Conservation (phyloP, 192 early-diverging fungal species). For the Podila verticillata region DNA sequence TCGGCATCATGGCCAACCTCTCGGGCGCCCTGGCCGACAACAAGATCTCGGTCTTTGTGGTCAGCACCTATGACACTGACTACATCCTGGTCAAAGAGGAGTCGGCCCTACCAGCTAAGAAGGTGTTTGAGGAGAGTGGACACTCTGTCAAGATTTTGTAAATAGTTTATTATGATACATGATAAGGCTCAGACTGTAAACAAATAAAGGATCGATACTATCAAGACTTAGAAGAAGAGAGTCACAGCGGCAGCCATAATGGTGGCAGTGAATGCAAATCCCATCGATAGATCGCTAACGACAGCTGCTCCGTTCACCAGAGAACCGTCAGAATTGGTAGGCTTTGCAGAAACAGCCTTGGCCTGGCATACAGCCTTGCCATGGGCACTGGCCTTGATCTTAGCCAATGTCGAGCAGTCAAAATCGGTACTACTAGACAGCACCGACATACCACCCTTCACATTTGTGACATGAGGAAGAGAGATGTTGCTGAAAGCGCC, state of each 20-base stretch:
- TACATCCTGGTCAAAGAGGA: slow-evolving; percentile 74
- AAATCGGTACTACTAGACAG: slow-evolving; percentile 65
- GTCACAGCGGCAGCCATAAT: background rate
- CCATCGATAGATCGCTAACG: slow-evolving; percentile 13
- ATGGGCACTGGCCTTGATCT: slow-evolving; percentile 33
- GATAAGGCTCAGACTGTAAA: slow-evolving; percentile 6
- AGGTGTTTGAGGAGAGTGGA: slow-evolving; percentile 34
- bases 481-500: slow-evolving; percentile 69
- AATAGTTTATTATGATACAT: slow-evolving; percentile 6
- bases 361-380: slow-evolving; percentile 39
- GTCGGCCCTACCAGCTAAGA: slow-evolving; percentile 25
- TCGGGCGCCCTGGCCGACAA: slow-evolving; percentile 61
- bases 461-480: slow-evolving; percentile 60
- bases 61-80: slow-evolving; percentile 80
- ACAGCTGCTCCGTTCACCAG: background rate
- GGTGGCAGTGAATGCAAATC: background rate
- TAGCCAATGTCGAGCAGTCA: slow-evolving; percentile 51
- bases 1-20: slow-evolving; percentile 71
- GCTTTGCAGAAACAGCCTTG: slow-evolving; percentile 28
- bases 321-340: slow-evolving; percentile 19
- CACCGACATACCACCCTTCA: slow-evolving; percentile 71
- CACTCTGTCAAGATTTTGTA: slow-evolving; percentile 33
- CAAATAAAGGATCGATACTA: no score
- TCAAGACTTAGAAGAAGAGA: slow-evolving; percentile 7
- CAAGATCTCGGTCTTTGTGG: slow-evolving; percentile 71